Percentiles rank a stretch among this genome's conserved stretches.
Evolutionary conservation across 2,329 filamentous ascomycete genomes (phyloP).

Genomic region (Aspergillus unguis): DNA sequence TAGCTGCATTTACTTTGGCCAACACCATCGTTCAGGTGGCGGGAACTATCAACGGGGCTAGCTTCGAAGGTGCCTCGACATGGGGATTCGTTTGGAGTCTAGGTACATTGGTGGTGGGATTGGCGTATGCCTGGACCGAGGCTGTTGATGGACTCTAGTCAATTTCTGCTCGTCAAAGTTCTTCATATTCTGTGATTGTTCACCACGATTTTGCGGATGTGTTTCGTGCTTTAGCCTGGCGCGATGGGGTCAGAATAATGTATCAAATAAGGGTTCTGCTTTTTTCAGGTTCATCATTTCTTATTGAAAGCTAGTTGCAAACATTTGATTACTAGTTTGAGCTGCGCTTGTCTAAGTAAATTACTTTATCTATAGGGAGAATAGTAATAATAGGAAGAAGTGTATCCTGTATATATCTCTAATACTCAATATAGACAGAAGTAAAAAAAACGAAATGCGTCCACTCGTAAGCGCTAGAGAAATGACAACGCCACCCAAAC

Average conservation of each 20-base stretch:
- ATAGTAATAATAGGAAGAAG: too few relatives aligned
- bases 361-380: too few relatives aligned
- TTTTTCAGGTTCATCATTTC: background rate
- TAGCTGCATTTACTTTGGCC: slow-evolving; percentile 46
- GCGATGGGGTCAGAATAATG: background rate
- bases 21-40: slow-evolving; percentile 63
- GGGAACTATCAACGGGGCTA: slow-evolving; percentile 66
- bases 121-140: slow-evolving; percentile 40
- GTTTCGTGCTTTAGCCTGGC: background rate
- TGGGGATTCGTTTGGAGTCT: slow-evolving; percentile 75
- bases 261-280: background rate
- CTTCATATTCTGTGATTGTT: background rate
- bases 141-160: slow-evolving; percentile 36
- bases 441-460: too few relatives aligned
- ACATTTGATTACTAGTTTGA: background rate
- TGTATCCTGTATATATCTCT: too few relatives aligned
- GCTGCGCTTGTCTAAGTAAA: background rate
- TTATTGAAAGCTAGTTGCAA: background rate
- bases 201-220: background rate
- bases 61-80: slow-evolving; percentile 63
- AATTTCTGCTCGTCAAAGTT: too few relatives aligned
- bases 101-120: slow-evolving; percentile 37
- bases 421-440: too few relatives aligned
- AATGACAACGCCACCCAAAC: too few relatives aligned
- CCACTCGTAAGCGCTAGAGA: too few relatives aligned